phyloP scores from a whole-genome alignment of 2,329 filamentous ascomycete species.

The Colletotrichum cordylinicola region DNA sequence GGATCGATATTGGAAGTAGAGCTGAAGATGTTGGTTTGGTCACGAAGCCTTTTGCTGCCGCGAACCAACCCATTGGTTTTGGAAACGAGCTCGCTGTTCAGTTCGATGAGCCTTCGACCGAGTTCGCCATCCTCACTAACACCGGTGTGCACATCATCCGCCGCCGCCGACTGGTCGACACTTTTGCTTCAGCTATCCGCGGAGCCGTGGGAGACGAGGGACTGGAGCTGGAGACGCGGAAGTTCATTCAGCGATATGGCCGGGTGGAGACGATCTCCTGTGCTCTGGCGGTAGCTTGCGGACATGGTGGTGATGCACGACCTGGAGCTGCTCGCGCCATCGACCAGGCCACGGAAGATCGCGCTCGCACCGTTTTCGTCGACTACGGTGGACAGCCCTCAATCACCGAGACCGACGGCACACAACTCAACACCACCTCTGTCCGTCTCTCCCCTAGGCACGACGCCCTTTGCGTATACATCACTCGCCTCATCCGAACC shows the following conservation, averaged over 20 bases:
- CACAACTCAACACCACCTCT: conserved; percentile 76
- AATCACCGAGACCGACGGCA: conserved; percentile 78
- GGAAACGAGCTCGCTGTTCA: conserved; percentile 97
- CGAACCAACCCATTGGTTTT: conserved; percentile 75
- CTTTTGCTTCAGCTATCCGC: conserved; percentile 84
- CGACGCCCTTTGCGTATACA: conserved; percentile 85
- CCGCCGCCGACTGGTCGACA: conserved; percentile 84
- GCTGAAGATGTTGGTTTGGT: conserved; percentile 82
- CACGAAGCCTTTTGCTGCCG: conserved; percentile 74
- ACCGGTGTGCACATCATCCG: conserved; percentile 88
- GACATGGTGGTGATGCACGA: conserved; percentile 79
- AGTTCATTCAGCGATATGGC: conserved; percentile 86
- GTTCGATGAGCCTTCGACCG: conserved; percentile 81
- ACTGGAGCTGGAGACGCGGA: conserved; percentile 80
- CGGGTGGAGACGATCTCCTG: conserved; percentile 88
- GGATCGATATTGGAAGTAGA: conserved; percentile 75
- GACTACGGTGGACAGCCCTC: conserved; percentile 90
- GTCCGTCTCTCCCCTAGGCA: conserved; percentile 90
- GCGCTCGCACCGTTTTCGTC: conserved; percentile 86
- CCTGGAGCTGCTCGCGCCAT: conserved; percentile 78
- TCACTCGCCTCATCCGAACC: conserved; percentile 84
- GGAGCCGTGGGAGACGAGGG: conserved; percentile 78
- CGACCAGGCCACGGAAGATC: conserved; percentile 85
- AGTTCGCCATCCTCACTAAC: conserved; percentile 91
- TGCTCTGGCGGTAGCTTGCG: conserved; percentile 92